Conservation (phyloP, 306 rosid species). For the Adenanthera pavonina region DNA sequence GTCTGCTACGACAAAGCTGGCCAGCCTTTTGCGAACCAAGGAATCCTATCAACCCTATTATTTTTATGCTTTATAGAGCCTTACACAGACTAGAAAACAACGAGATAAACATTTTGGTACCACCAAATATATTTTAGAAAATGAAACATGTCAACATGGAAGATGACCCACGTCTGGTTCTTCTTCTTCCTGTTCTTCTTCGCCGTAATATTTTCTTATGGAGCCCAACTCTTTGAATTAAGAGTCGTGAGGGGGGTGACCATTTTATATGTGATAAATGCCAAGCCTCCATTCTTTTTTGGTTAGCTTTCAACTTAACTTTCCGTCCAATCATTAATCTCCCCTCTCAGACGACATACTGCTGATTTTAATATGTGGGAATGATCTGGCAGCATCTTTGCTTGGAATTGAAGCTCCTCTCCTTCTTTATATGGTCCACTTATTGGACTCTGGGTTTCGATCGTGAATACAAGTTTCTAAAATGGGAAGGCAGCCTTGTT, state of each 20-base stretch:
- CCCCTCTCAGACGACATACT: constrained; percentile 72
- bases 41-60: constrained; percentile 56
- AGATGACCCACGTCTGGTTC: constrained; percentile 52
- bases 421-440: constrained; percentile 41
- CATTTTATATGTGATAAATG: constrained; percentile 52
- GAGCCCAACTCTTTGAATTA: constrained; percentile 42
- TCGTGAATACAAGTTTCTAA: not conserved
- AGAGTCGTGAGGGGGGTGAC: constrained; percentile 14
- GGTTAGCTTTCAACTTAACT: constrained; percentile 49
- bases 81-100: constrained; percentile 36
- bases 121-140: constrained; percentile 25
- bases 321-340: constrained; percentile 80
- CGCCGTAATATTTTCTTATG: constrained; percentile 13
- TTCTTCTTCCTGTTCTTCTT: constrained; percentile 32
- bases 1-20: constrained; percentile 75
- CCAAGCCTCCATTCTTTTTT: constrained; percentile 48
- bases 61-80: constrained; percentile 12
- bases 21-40: constrained; percentile 60
- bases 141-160: constrained; percentile 49
- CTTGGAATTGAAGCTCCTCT: constrained; percentile 58
- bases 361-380: constrained; percentile 49
- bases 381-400: constrained; percentile 99
- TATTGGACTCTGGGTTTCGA: constrained; percentile 6
- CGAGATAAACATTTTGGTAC: constrained; percentile 38
- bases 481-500: constrained; percentile 98